Evolutionary conservation across 2,329 filamentous ascomycete species (phyloP), one percentile per base, ranked within the genome.

Genomic region (Coniochaeta hoffmannii): DNA sequence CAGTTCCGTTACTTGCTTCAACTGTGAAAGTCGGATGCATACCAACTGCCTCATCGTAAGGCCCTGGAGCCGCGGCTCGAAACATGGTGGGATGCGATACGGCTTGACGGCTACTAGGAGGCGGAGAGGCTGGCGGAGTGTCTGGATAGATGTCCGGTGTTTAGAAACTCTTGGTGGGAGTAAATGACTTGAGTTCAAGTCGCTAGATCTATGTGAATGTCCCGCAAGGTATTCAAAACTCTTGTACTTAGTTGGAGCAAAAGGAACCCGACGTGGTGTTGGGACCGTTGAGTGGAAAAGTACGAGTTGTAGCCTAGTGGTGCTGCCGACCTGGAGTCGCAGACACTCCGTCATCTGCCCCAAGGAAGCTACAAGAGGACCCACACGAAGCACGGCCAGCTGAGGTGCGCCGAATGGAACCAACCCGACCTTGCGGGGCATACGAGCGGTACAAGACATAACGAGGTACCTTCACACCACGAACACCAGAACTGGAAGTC

Each of bases 31-130:
- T 35, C 15, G 15, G 36, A 12, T 58, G 74, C 78, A 59, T 76
- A 83, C 80, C 79, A 72, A 84, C 74, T 65, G 71, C 76, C 67
- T 83, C 80, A 68, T 83, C 81, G 68, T 80, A 84, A 54, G 80
- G 79, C 65, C 79, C 77, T 59, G 72, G 71, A 63, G 79, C 77
- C 68, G 79, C 78, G 64, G 79, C 78, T 70, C 79, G 76, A 64
- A 83, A 83, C 79, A 84, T 83, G 71, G 68, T 73, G 68, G 58
- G 11, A 19, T 8, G 8, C 8, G 36, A n/a, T 32, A 12, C 30
- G 30, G 30, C 7, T 32, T 7, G 30, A 32, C 30, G 12, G 30
- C 30, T 32, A 32, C 30, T n/a, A 26, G 41, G 3, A 15, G 19
- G n/a, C 19, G 24, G 15, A 9, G 34, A 46, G 41, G 24, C 41